Percentiles rank a stretch among this genome's conserved stretches.
These are phyloP conservation scores for Saitozyma sp. DNA, from an alignment of 768 basidiomycete species.

Conservation along the genomic window DNA sequence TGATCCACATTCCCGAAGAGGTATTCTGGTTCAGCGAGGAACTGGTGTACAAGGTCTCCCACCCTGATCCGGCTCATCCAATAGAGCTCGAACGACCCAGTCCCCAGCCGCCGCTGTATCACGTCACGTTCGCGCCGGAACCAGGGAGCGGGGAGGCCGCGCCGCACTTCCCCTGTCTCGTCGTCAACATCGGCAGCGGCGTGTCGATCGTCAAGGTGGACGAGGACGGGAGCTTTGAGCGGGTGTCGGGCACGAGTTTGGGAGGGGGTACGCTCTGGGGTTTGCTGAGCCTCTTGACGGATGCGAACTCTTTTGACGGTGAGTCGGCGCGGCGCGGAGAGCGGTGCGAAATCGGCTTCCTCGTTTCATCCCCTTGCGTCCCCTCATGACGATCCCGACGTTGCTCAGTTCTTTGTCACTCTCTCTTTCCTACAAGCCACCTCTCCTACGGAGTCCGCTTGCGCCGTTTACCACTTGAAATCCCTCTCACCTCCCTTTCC, in stretches of 20 bases:
- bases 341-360: background rate
- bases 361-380: background rate
- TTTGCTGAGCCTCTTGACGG: constrained; percentile 87
- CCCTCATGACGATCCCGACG: too few relatives aligned
- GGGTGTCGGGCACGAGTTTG: constrained; percentile 93
- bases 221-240: constrained; percentile 90
- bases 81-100: constrained; percentile 73
- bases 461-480: background rate
- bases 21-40: constrained; percentile 99
- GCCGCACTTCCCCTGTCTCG: constrained; percentile 88
- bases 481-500: background rate
- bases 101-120: constrained; percentile 83
- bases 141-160: constrained; percentile 59
- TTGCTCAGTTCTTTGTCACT: background rate
- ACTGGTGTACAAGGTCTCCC: constrained; percentile 69
- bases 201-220: constrained; percentile 97
- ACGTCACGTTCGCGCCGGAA: constrained; percentile 73
- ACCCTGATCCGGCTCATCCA: constrained; percentile 37
- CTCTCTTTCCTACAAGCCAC: background rate
- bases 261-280: constrained; percentile 99
- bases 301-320: constrained; percentile 95
- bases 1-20: constrained; percentile 92
- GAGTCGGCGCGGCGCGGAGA: constrained; percentile 48
- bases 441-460: background rate
- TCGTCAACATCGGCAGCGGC: constrained; percentile 97